phyloP scores from a whole-genome alignment of 495 filamentous ascomycete genomes.

The Bryoglossum gracile region DNA sequence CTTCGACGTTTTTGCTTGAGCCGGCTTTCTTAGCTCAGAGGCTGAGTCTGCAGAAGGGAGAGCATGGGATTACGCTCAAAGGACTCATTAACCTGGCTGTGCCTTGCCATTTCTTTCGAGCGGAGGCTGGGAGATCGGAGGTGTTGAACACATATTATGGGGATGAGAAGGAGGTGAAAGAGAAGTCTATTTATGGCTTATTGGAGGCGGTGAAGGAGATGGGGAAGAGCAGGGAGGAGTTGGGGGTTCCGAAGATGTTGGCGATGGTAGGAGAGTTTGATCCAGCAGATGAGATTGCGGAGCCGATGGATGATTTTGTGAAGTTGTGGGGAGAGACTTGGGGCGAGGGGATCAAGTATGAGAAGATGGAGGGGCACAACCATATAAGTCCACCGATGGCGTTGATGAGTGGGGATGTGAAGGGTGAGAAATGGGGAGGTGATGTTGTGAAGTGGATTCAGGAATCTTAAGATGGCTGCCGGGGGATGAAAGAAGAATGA shows the following conservation, averaged over 20 bases:
- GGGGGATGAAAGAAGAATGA: no score
- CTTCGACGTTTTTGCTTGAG: conserved; percentile 31
- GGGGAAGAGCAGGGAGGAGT: conserved; percentile 22
- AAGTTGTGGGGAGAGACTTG: conserved; percentile 30
- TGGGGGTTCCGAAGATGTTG: conserved; percentile 16
- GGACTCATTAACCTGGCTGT: conserved; percentile 31
- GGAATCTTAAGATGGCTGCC: no score
- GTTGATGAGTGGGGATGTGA: conserved; percentile 31
- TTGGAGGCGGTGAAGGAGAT: conserved; percentile 24
- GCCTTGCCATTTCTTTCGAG: conserved; percentile 30
- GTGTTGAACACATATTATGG: conserved; percentile 29
- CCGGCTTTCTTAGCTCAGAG: conserved; percentile 25
- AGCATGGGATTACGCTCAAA: conserved; percentile 26
- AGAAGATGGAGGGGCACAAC: conserved; percentile 34
- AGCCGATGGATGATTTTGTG: conserved; percentile 23
- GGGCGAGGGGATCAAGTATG: conserved; percentile 25
- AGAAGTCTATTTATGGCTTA: conserved; percentile 27
- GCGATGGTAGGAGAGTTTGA: conserved; percentile 33
- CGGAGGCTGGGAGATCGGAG: conserved; percentile 13
- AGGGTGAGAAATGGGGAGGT: conserved; percentile 36
- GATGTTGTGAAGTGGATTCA: conserved; percentile 29
- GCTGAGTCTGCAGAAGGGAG: conserved; percentile 15
- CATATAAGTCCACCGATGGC: conserved; percentile 36
- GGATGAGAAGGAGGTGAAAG: conserved; percentile 18
- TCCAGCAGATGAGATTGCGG: conserved; percentile 30